These are phyloP conservation scores for Vaccinium darrowii DNA, from an alignment of 148 eudicot species.

Conservation along the genomic window DNA sequence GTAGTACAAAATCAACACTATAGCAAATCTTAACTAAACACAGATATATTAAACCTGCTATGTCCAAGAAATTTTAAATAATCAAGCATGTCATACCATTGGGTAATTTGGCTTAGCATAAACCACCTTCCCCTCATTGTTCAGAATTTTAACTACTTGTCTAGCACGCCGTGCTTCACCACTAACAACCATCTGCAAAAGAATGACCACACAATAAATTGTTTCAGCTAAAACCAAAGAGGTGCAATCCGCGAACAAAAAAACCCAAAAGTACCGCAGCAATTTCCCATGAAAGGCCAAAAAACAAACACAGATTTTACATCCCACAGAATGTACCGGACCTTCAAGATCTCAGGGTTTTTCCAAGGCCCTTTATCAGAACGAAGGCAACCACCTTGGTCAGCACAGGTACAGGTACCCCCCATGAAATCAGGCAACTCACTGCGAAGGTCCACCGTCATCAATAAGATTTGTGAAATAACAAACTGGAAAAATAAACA, in stretches of 20 bases:
- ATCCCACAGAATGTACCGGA: constrained; percentile 15
- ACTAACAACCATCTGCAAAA: constrained; percentile 72
- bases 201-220: constrained; percentile 10
- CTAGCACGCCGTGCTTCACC: constrained; percentile 79
- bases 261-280: background rate
- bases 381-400: constrained; percentile 88
- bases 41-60: background rate
- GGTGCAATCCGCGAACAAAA: background rate
- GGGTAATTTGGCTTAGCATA: constrained; percentile 84
- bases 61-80: constrained; percentile 8
- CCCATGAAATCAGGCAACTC: constrained; percentile 92
- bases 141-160: constrained; percentile 85
- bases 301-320: background rate
- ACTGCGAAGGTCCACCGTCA: constrained; percentile 34
- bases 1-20: constrained; percentile 7
- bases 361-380: constrained; percentile 99
- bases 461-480: background rate
- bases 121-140: constrained; percentile 89
- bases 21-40: background rate
- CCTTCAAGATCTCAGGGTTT: constrained; percentile 84
- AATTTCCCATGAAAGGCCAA: background rate
- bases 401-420: constrained; percentile 83
- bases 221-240: background rate
- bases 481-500: background rate
- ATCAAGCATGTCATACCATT: constrained; percentile 40